Base-by-base conservation (phyloP, 225 moss, liverwort and hornwort species). In the Straminergon stramineum region DNA sequence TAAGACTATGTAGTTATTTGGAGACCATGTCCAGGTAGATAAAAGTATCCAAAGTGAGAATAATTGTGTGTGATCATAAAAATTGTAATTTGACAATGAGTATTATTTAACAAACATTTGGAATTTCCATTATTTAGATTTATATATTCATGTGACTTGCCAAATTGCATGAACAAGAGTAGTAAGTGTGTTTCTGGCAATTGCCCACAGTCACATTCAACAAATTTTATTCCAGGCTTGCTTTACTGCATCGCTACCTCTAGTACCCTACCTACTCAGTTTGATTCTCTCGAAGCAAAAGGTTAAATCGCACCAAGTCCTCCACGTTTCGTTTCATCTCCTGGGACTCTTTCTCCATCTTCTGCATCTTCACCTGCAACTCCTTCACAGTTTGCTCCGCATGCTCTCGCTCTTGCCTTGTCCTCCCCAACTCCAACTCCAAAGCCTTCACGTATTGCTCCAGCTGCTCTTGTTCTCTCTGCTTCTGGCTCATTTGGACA, bases 1-100 rank as follows among this genome's bases (percentile, higher is more conserved):
- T 11, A 68, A 68, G 12, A 11, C 37, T 68, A 21, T 37, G 21
- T 20, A 37, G 11, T 18, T 68, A 68, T 37, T 37, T 68, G 19
- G 37, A 35, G 37, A 19, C 21, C 11, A 21, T 20, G 11, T 11
- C 3, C 0, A 1, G 1, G 20, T 67, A 66, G 6, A 6, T 20
- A 19, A 67, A 67, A 20, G 37, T 20, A 67, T 67, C 35, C 11
- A 30, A 19, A 67, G 9, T 32, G 17, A 34, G 9, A 67, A 10
- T 67, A 67, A 67, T 2, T 19, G 11, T 67, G 9, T 17, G 4
- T 66, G 17, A 18, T 34, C 17, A 34, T 66, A 62, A 66, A 65
- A 66, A 66, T 34, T 34, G 17, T 5, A 32, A 18, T 67, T 67
- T 68, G 37, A 68, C 6, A 68, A 68, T 37, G 21, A 21, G 34